Evolutionary conservation across 225 moss, liverwort and hornwort species (phyloP), one percentile per base, ranked within the genome.

Genomic region (Pseudoscleropodium purum): DNA sequence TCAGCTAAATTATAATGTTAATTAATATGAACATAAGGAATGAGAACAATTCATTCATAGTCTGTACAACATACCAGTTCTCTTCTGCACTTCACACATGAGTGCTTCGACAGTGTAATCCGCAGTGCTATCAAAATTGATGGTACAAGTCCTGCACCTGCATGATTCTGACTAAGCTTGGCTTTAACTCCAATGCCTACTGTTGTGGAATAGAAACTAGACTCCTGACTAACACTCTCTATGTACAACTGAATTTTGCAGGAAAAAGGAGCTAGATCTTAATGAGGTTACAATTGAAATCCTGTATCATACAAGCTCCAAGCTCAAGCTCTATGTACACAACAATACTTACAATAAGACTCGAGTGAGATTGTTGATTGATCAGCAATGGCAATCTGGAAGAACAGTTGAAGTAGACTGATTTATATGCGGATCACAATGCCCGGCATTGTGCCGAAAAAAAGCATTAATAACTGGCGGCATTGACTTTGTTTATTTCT

Each of bases 71-170:
- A 8, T 90, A 91, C 88, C 93, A 31, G 86, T 83, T 78, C 84
- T 93, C 10, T 45, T 68, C 43, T 93, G 88, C 37, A 93, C 61
- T 84, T 90, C 82, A 29, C 82, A 73, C 93, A 90, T 91, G 1
- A 93, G 79, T 26, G 88, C 74, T 37, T 86, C 83, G 1, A 93
- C 47, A 26, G 83, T 17, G 61, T 13, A 39, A 39, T 86, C 86
- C 61, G 26, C 61, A n/a, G 39, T 3, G 80, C 74, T 66, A 61
- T 90, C 88, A 69, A 93, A 83, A 69, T 88, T 52, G 86, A 93
- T 54, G 59, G 90, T 90, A 72, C 73, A 85, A 74, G 93, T 91
- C 33, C 12, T 91, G 90, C 93, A 93, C n/a, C 83, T 93, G 90
- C 91, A 91, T 93, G 91, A 33, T 83, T 74, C 34, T 56, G 51